phyloP scores from a whole-genome alignment of 164 flowering plant genomes.

The Akebia trifoliata region DNA sequence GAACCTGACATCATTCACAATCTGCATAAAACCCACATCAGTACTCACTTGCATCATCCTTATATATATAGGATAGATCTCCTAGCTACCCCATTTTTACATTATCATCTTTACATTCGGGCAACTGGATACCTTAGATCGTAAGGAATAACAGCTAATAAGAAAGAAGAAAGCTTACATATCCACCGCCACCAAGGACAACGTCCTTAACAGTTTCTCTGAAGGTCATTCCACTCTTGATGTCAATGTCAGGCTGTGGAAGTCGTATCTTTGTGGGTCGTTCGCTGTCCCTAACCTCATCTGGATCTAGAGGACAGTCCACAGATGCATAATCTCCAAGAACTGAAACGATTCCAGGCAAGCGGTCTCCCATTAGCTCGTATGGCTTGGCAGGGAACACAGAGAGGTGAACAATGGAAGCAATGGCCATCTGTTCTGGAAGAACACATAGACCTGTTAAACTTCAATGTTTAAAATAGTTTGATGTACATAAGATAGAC shows the following conservation, averaged over 20 bases:
- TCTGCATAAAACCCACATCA: conserved; percentile 45
- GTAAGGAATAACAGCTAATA: too few relatives aligned
- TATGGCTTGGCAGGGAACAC: conserved; percentile 95
- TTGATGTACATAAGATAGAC: too few relatives aligned
- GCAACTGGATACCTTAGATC: too few relatives aligned
- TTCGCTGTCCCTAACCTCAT: conserved; percentile 93
- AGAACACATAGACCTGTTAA: conserved; percentile 39
- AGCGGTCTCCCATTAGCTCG: conserved; percentile 74
- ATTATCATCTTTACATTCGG: too few relatives aligned
- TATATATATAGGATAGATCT: too few relatives aligned
- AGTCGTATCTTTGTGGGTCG: conserved; percentile 90
- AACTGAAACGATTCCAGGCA: conserved; percentile 67
- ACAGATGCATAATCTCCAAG: conserved; percentile 93
- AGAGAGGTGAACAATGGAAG: conserved; percentile 85
- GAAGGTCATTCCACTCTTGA: conserved; percentile 65
- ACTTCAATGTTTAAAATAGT: conserved; percentile 25
- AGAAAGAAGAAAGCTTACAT: too few relatives aligned
- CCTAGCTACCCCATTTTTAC: too few relatives aligned
- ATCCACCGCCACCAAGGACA: conserved; percentile 85
- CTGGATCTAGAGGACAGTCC: conserved; percentile 91
- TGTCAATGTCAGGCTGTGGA: conserved; percentile 64
- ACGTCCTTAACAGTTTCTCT: conserved; percentile 90
- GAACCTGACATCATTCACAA: conserved; percentile 88
- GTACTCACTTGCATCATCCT: too few relatives aligned
- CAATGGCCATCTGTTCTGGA: conserved; percentile 98